Base-by-base conservation (phyloP, 2,329 filamentous ascomycete genomes). In the Exophiala sp. region DNA sequence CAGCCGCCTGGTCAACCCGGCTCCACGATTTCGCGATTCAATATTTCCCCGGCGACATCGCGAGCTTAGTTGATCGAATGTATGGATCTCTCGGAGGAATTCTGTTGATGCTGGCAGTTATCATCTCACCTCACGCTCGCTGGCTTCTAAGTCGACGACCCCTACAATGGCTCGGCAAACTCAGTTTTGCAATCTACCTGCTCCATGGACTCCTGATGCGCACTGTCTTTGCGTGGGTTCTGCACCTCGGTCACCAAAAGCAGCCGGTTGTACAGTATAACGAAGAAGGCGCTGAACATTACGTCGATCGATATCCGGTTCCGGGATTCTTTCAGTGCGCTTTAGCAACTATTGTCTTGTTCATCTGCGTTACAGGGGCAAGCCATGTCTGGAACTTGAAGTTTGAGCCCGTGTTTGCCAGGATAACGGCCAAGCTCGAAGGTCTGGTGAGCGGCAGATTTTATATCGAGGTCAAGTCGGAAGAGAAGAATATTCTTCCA, bases 141-240 rank as follows among this genome's bases (percentile, higher is more conserved):
- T 71, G 71, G 43, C 57, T 76, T 1, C 71, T 83, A 2, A 77
- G 77, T 2, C 74, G 73, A 50, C 73, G 72, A 24, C 71, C 73
- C 47, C 73, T 83, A 37, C 71, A 80, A 38, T 83, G 79, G 74
- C 73, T 83, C 10, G 81, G 81, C 38, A 78, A 77, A 60, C 76
- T 82, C 66, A 80, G 77, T 38, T 83, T 83, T 59, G 79, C 80
- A 1, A 77, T 84, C 11, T 83, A 83, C 59, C 72, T 84, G 5
- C 66, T 83, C 16, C 81, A 84, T 64, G 81, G 80, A 35, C 74
- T 76, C 0, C 69, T 83, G 23, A 73, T 83, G 58, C 76, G 80
- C 49, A 77, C 74, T 19, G 64, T 82, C 6, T 68, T 83, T 11
- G 75, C 77, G 21, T 83, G 79, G 77, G 73, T 83, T 69, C 66